Base-by-base conservation (phyloP, 176 grass and related monocot genomes). In the Musa acuminata region DNA sequence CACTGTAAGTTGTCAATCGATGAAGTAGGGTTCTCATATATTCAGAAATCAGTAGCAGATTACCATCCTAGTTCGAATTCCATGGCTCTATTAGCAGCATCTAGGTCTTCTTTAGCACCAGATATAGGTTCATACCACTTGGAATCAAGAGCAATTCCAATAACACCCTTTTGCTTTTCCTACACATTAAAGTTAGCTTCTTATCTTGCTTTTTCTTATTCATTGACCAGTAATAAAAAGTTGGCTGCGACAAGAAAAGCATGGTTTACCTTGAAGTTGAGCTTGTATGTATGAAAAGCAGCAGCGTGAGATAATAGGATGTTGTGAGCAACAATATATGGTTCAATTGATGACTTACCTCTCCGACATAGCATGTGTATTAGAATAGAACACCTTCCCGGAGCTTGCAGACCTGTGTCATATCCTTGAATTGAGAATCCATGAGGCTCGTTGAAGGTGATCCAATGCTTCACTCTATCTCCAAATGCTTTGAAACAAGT, bases 41-140 rank as follows among this genome's bases (percentile, higher is more conserved):
- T 63, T 8, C 27, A 67, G 9, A 43, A 75, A 49, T 49, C 69
- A 77, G 52, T 2, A 43, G 74, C n/a, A 71, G 20, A 74, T 87
- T 67, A 98, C 94, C 94, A 98, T 89, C 94, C 90, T 60, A 91
- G 88, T 84, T 93, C 94, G 74, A 98, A 93, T 77, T 98, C 90
- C 85, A 98, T 89, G 58, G 90, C 88, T 75, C 94, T 83, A 11
- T 78, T 67, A 73, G 94, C 88, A 16, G 94, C 94, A 21, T 89
- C 80, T 27, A n/a, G 83, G 75, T 98, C 88, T 85, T 98, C 94
- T 55, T 80, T 59, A 2, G 55, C 82, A 82, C 85, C 80, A 66
- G 85, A 89, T 69, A 85, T 63, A n/a, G 95, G 88, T 64, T 91
- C 94, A 49, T 93, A 98, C 94, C 94, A 98, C 63, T 85, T 93